Base-by-base conservation (phyloP, 306 rosid species). In the Myrica gale region DNA sequence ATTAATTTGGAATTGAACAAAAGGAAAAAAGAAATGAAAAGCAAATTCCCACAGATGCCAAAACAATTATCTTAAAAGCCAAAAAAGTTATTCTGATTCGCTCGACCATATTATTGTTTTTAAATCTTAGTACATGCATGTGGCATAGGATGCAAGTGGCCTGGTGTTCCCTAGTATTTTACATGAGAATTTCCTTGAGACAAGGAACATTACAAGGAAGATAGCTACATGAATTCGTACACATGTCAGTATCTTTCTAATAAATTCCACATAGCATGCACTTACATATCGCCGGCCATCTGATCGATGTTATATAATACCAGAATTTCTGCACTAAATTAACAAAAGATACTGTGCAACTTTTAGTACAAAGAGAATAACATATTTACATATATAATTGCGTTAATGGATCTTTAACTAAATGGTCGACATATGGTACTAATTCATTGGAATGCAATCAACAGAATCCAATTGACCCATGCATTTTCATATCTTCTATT, bases 71-170 rank as follows among this genome's bases (percentile, higher is more conserved):
- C 76, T 53, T 78, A 73, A 83, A 83, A 81, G 87, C 81, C 67
- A 5, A 11, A 66, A 83, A 82, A 76, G 32, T 70, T 72, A 84
- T 86, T 75, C 74, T 51, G 76, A 82, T 88, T 81, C 78, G 52
- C 37, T 41, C 16, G n/a, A 7, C 48, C 78, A 65, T 51, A 51
- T 57, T 50, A 44, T 46, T 83, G 71, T 83, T 83, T 80, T 78
- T 75, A 68, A 83, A 76, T 84, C 73, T 77, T 68, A 69, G 77
- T 69, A 74, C 11, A 11, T 66, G 70, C 77, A 73, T 70, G 73
- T 71, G 81, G 45, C 43, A 32, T 43, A 63, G 69, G 76, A 74
- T 74, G 7, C 50, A 17, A 52, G 9, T 75, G 8, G 16, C 15
- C 32, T 73, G 37, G 37, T 32, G 70, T 73, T 73, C 41, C 58